A percentile compares a stretch with the other conserved stretches of the same genome.
Evolutionary conservation across 1,284 basidiomycete genomes (phyloP).

Genomic region (Moesziomyces sp.): DNA sequence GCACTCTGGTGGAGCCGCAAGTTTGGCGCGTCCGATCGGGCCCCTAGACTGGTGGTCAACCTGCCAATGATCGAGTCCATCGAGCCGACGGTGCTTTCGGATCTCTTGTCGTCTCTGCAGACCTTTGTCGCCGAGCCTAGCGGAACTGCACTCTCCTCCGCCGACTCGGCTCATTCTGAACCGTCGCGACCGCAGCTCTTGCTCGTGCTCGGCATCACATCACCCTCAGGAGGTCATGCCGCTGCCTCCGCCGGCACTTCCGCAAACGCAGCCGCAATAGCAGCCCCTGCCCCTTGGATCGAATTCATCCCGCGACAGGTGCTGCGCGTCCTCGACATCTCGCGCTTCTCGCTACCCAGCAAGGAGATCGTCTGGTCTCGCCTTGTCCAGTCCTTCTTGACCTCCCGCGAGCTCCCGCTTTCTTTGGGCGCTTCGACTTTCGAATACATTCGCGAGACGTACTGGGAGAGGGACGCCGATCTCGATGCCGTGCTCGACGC

Average conservation of each 20-base stretch:
- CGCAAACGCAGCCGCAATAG: constrained; percentile 15
- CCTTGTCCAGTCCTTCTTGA: constrained; percentile 46
- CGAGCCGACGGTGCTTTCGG: constrained; percentile 44
- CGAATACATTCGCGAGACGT: constrained; percentile 50
- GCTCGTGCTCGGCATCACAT: constrained; percentile 46
- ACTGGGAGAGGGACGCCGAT: constrained; percentile 54
- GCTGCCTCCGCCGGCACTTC: constrained; percentile 20
- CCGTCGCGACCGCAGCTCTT: constrained; percentile 20
- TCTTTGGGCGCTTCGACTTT: constrained; percentile 50
- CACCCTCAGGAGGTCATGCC: constrained; percentile 36
- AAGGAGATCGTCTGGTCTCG: constrained; percentile 51
- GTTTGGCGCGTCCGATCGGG: constrained; percentile 1
- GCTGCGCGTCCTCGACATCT: constrained; percentile 45
- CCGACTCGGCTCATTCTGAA: neutral
- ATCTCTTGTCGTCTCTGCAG: constrained; percentile 41
- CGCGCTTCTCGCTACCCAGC: constrained; percentile 43
- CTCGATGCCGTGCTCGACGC: constrained; percentile 49
- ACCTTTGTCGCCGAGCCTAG: constrained; percentile 34
- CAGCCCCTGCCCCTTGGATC: constrained; percentile 47
- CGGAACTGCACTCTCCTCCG: neutral
- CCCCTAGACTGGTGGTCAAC: constrained; percentile 29
- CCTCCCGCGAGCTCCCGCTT: constrained; percentile 25
- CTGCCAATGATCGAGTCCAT: constrained; percentile 41
- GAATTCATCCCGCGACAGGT: constrained; percentile 44
- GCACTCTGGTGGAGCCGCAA: constrained; percentile 29